These are phyloP conservation scores for Lachnellula occidentalis DNA, from an alignment of 2,329 filamentous ascomycete species.

Conservation along the genomic window DNA sequence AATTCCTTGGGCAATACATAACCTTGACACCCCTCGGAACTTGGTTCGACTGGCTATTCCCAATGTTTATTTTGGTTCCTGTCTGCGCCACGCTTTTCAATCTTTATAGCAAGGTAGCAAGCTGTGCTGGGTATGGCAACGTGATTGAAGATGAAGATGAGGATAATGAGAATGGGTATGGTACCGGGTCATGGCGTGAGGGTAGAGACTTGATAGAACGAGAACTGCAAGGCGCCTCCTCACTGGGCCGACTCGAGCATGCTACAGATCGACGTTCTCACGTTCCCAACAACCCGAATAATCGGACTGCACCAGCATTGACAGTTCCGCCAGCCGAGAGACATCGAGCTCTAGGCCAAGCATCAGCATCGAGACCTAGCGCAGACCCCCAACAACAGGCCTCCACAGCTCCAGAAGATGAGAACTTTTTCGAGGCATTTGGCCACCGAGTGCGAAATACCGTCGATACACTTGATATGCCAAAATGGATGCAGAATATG, in stretches of 20 bases:
- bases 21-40: slow-evolving; percentile 75
- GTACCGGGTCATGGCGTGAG: slow-evolving; percentile 83
- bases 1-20: slow-evolving; percentile 78
- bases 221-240: slow-evolving; percentile 64
- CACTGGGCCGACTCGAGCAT: slow-evolving; percentile 41
- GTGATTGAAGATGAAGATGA: slow-evolving; percentile 71
- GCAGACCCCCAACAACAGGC: slow-evolving; percentile 28
- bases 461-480: slow-evolving; percentile 74
- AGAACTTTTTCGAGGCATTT: slow-evolving; percentile 78
- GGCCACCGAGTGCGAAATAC: slow-evolving; percentile 88
- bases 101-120: slow-evolving; percentile 76
- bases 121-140: slow-evolving; percentile 68
- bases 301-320: slow-evolving; percentile 20
- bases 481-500: slow-evolving; percentile 76
- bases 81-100: slow-evolving; percentile 84
- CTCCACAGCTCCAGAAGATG: slow-evolving; percentile 56
- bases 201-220: slow-evolving; percentile 85
- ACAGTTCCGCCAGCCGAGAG: slow-evolving; percentile 28
- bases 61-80: slow-evolving; percentile 79
- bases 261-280: slow-evolving; percentile 14
- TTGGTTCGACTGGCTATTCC: slow-evolving; percentile 85
- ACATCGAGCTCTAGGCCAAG: slow-evolving; percentile 28
- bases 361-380: slow-evolving; percentile 25
- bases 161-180: slow-evolving; percentile 59
- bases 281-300: slow-evolving; percentile 27